A percentile compares a stretch with the other conserved stretches of the same genome.
phyloP scores from a whole-genome alignment of 176 grass and related monocot genomes.

The bread wheat (Triticum aestivum) region DNA sequence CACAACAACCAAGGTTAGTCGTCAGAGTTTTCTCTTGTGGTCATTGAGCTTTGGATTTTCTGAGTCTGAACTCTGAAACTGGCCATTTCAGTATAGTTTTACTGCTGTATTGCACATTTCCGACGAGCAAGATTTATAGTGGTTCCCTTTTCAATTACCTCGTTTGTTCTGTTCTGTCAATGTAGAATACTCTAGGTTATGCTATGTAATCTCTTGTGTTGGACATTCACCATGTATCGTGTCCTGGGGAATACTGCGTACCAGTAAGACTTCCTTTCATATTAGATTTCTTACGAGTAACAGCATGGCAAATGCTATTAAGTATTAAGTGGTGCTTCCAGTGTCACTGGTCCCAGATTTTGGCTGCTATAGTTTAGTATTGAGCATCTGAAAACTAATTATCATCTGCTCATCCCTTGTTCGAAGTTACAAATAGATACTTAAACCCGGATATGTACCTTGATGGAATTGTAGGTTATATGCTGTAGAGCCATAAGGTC shows the following conservation, averaged over 20 bases:
- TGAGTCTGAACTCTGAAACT: neutral
- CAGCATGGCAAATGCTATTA: neutral
- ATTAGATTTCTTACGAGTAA: neutral
- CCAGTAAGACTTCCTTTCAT: neutral
- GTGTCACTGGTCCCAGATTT: neutral
- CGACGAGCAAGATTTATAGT: neutral
- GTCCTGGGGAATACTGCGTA: neutral
- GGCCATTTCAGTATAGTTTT: neutral
- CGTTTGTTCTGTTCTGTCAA: neutral
- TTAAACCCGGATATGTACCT: neutral
- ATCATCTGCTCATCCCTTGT: neutral
- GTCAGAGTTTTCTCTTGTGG: neutral
- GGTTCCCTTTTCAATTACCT: neutral
- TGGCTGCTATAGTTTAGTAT: neutral
- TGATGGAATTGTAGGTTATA: neutral
- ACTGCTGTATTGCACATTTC: neutral
- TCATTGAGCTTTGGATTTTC: neutral
- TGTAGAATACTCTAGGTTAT: neutral
- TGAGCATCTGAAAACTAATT: neutral
- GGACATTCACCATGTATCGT: neutral
- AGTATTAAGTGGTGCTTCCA: neutral
- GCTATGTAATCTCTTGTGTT: neutral
- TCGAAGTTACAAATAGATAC: neutral
- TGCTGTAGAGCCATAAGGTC: neutral
- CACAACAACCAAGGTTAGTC: constrained; percentile 89